Percentiles rank a stretch among this genome's conserved stretches.
Evolutionary conservation across 2,329 filamentous ascomycete genomes (phyloP).

Genomic region (Fusarium sororula): DNA sequence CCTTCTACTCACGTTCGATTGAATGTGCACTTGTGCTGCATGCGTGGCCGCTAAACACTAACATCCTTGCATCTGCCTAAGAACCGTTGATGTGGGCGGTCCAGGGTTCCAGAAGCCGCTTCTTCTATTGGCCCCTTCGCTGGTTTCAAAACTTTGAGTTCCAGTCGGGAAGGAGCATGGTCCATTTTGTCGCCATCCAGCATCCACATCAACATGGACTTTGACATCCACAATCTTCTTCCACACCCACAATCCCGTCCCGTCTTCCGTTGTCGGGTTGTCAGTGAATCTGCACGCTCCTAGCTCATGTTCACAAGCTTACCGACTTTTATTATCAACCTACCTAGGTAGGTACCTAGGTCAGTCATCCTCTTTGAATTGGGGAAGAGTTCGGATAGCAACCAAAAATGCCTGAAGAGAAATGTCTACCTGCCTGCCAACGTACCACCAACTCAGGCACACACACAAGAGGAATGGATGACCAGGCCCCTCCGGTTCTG

Average conservation of each 20-base stretch:
- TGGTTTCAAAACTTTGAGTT: slow-evolving; percentile 36
- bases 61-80: slow-evolving; percentile 26
- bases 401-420: not conserved
- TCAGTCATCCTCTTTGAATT: not conserved
- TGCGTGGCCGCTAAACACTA: slow-evolving; percentile 25
- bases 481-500: slow-evolving; percentile 29
- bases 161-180: slow-evolving; percentile 37
- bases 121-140: slow-evolving; percentile 19
- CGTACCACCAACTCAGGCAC: not conserved
- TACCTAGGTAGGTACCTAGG: not conserved
- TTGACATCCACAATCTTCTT: slow-evolving; percentile 2
- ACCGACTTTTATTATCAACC: not conserved
- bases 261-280: not conserved
- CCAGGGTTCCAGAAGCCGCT: slow-evolving; percentile 15
- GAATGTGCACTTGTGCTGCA: slow-evolving; percentile 16
- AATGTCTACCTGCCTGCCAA: not conserved
- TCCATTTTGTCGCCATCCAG: slow-evolving; percentile 26
- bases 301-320: not conserved
- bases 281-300: not conserved
- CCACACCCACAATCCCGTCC: not conserved
- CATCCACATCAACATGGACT: slow-evolving; percentile 21
- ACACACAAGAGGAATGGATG: not conserved
- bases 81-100: slow-evolving; percentile 27
- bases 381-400: not conserved
- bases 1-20: slow-evolving; percentile 23